Conservation (phyloP, 2,329 filamentous ascomycete species). For the Microthyrium microscopicum region DNA sequence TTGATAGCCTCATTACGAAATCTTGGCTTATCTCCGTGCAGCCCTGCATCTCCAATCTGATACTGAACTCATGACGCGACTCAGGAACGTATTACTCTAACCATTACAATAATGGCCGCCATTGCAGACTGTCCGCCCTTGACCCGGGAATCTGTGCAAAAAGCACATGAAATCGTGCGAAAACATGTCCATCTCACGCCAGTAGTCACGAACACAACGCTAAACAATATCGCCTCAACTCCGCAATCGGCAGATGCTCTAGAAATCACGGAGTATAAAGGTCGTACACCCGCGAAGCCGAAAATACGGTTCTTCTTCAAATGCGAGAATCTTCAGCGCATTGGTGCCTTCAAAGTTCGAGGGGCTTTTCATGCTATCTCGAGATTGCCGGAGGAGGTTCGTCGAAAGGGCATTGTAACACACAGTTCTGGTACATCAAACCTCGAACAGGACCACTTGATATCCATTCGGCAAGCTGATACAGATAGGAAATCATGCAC, state of each 20-base stretch:
- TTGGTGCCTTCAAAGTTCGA: slow-evolving; percentile 83
- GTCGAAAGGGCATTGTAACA: slow-evolving; percentile 63
- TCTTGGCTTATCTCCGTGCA: too few species aligned
- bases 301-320: slow-evolving; percentile 75
- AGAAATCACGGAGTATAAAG: slow-evolving; percentile 39
- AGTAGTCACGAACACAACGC: slow-evolving; percentile 60
- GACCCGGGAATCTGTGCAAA: slow-evolving; percentile 52
- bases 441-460: neutral
- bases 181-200: slow-evolving; percentile 70
- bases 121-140: slow-evolving; percentile 40
- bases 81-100: neutral
- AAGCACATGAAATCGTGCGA: slow-evolving; percentile 57
- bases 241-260: slow-evolving; percentile 41
- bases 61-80: too few species aligned
- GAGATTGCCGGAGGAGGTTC: slow-evolving; percentile 47
- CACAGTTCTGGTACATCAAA: slow-evolving; percentile 59
- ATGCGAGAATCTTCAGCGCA: slow-evolving; percentile 80
- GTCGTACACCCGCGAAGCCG: slow-evolving; percentile 42
- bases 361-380: slow-evolving; percentile 79
- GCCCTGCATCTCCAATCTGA: too few species aligned
- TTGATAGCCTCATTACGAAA: too few species aligned
- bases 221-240: slow-evolving; percentile 58
- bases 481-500: slow-evolving; percentile 70
- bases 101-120: slow-evolving; percentile 24
- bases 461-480: neutral